Evolutionary conservation across 345 rosid genomes (phyloP).

Genomic region (Acer saccharum): DNA sequence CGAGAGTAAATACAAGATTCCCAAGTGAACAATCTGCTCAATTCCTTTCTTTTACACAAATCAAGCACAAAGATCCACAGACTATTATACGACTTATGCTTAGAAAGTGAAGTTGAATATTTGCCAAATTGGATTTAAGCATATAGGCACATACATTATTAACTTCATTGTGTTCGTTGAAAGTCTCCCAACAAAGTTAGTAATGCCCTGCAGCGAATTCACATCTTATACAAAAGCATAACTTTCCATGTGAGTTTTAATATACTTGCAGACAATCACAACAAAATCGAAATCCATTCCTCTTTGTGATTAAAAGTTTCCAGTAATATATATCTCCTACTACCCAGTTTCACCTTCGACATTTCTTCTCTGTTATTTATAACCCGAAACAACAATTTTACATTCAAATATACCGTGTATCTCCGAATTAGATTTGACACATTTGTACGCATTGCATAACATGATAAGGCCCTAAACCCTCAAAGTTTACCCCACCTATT

Average conservation of each 20-base stretch:
- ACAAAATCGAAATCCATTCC: neutral
- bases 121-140: neutral
- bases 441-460: neutral
- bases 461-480: neutral
- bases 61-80: neutral
- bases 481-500: neutral
- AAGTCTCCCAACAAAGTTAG: neutral
- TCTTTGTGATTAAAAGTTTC: neutral
- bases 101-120: neutral
- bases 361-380: neutral
- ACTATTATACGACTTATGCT: neutral
- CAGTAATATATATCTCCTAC: neutral
- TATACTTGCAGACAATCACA: neutral
- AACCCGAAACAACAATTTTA: neutral
- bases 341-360: neutral
- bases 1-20: neutral
- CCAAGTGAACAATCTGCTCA: neutral
- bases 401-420: neutral
- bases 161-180: neutral
- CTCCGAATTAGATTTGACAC: neutral
- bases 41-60: neutral
- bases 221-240: neutral
- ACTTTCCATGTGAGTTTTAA: neutral
- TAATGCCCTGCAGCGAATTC: neutral
- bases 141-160: no score